phyloP scores from a whole-genome alignment of 306 rosid genomes.

The Quercus ilex region DNA sequence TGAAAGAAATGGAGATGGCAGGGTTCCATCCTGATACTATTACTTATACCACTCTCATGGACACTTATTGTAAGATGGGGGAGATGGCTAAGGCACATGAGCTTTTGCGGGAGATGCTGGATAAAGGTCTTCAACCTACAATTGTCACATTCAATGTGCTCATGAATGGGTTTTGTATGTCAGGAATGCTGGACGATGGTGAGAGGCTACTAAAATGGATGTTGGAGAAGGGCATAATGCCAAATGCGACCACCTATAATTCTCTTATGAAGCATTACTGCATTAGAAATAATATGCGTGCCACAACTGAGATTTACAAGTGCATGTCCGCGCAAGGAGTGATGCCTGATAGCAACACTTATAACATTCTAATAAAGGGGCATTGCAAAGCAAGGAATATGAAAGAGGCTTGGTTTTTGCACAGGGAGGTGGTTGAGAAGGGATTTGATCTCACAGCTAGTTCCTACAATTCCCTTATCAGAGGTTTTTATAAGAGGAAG shows the following conservation, averaged over 20 bases:
- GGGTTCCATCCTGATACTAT: slow-evolving; percentile 67
- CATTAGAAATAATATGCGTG: slow-evolving; percentile 66
- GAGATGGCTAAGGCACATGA: slow-evolving; percentile 69
- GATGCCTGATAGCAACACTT: slow-evolving; percentile 66
- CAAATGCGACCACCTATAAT: slow-evolving; percentile 72
- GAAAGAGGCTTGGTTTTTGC: slow-evolving; percentile 82
- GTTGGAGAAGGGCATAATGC: slow-evolving; percentile 69
- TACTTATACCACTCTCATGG: slow-evolving; percentile 89
- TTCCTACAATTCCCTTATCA: slow-evolving; percentile 69
- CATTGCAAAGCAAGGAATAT: slow-evolving; percentile 83
- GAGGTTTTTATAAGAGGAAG: slow-evolving; percentile 67
- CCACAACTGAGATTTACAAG: slow-evolving; percentile 54
- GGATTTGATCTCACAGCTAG: slow-evolving; percentile 53
- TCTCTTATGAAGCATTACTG: slow-evolving; percentile 85
- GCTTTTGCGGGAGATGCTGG: slow-evolving; percentile 62
- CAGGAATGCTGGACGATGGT: slow-evolving; percentile 84
- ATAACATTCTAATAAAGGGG: slow-evolving; percentile 74
- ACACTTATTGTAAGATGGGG: slow-evolving; percentile 72
- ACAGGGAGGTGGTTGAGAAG: slow-evolving; percentile 61
- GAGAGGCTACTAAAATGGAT: slow-evolving; percentile 76
- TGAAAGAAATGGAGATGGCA: slow-evolving; percentile 73
- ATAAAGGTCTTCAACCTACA: slow-evolving; percentile 71
- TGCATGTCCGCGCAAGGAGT: slow-evolving; percentile 65
- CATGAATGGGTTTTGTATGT: slow-evolving; percentile 83
- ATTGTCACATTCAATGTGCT: slow-evolving; percentile 86